Evolutionary conservation across 495 filamentous ascomycete genomes (phyloP).

Genomic region (Tuber microsphaerosporum): DNA sequence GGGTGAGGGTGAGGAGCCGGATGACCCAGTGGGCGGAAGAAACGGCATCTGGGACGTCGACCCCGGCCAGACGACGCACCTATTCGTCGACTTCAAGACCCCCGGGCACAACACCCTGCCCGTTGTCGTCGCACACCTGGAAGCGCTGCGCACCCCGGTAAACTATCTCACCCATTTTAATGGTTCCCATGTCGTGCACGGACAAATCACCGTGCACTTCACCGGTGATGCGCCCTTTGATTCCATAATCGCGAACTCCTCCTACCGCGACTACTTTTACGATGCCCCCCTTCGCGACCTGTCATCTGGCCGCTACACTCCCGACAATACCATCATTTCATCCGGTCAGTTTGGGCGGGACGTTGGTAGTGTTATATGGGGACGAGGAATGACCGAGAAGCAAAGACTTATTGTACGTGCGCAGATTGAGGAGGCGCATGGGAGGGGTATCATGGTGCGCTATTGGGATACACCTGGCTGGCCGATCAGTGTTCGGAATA

Average conservation of each 20-base stretch:
- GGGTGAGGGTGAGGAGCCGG: background rate
- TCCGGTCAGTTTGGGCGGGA: slow-evolving; percentile 42
- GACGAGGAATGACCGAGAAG: slow-evolving; percentile 43
- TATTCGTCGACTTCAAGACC: slow-evolving; percentile 71
- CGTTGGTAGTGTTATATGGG: slow-evolving; percentile 48
- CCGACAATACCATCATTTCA: slow-evolving; percentile 41
- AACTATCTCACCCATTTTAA: slow-evolving; percentile 58
- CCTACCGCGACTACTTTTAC: slow-evolving; percentile 47
- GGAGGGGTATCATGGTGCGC: slow-evolving; percentile 61
- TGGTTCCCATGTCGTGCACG: slow-evolving; percentile 44
- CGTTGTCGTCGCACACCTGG: slow-evolving; percentile 55
- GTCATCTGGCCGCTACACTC: slow-evolving; percentile 14
- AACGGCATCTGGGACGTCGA: slow-evolving; percentile 59
- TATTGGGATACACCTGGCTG: slow-evolving; percentile 76
- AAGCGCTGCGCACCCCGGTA: slow-evolving; percentile 58
- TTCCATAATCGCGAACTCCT: slow-evolving; percentile 46
- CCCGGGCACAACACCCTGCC: slow-evolving; percentile 49
- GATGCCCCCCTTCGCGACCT: slow-evolving; percentile 49
- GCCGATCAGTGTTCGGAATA: slow-evolving; percentile 66
- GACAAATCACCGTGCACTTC: slow-evolving; percentile 68
- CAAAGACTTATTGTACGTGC: slow-evolving; percentile 57
- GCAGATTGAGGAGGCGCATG: slow-evolving; percentile 67
- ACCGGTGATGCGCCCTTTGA: slow-evolving; percentile 74
- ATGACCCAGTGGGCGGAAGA: slow-evolving; percentile 6
- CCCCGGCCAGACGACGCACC: slow-evolving; percentile 56